Percentiles rank a stretch among this genome's conserved stretches.
Evolutionary conservation across 805 yeast species (phyloP).

Genomic region (Nakazawaea wickerhamii): DNA sequence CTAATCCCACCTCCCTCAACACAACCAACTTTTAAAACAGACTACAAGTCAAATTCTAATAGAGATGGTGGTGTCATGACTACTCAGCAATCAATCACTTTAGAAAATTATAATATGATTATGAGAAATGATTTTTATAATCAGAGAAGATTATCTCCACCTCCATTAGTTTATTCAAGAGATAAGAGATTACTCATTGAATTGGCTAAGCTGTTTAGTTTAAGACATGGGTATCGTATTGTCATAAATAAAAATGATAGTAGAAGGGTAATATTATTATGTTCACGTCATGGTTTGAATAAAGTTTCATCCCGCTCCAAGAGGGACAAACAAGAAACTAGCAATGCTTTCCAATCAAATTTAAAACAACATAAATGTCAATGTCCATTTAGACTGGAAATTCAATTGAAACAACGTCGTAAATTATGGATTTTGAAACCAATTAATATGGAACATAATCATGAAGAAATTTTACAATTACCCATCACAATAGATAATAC

Average conservation of each 20-base stretch:
- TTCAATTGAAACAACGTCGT: constrained; percentile 22
- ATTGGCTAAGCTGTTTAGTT: constrained; percentile 20
- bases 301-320: constrained; percentile 1
- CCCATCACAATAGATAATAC: constrained; percentile 17
- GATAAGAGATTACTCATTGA: constrained; percentile 20
- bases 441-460: constrained; percentile 18
- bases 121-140: constrained; percentile 3
- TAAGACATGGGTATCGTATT: constrained; percentile 21
- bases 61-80: constrained; percentile 2
- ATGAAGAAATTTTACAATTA: constrained; percentile 10
- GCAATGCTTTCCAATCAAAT: neutral
- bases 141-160: constrained; percentile 12
- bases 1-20: constrained; percentile 4
- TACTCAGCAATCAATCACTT: constrained; percentile 14
- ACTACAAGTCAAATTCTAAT: constrained; percentile 3
- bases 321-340: constrained; percentile 2
- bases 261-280: constrained; percentile 20
- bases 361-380: constrained; percentile 11
- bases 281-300: constrained; percentile 17
- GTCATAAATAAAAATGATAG: constrained; percentile 22
- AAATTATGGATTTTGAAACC: constrained; percentile 23
- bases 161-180: constrained; percentile 19
- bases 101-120: constrained; percentile 9
- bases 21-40: constrained; percentile 9
- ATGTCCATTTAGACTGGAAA: constrained; percentile 22